A percentile compares a stretch with the other conserved stretches of the same genome.
Conservation (phyloP, 345 rosid species). For the Arabis alpina region DNA sequence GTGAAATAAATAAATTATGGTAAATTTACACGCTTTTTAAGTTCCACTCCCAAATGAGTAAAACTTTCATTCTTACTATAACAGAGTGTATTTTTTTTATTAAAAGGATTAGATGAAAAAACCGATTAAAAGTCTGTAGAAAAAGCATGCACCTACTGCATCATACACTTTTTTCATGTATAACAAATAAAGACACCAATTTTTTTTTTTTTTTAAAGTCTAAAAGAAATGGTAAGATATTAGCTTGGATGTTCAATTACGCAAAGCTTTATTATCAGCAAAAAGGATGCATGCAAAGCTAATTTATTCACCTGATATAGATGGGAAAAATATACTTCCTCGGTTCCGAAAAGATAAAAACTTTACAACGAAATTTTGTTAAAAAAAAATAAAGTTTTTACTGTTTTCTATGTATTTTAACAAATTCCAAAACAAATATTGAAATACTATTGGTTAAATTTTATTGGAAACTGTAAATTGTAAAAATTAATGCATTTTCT, state of each 20-base stretch:
- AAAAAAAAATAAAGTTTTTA: too few species aligned
- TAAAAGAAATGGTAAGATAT: too few species aligned
- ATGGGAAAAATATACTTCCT: not conserved
- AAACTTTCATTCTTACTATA: not conserved
- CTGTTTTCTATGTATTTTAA: too few species aligned
- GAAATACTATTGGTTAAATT: too few species aligned
- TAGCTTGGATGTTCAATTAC: not conserved
- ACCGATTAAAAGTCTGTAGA: not conserved
- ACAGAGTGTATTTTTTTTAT: not conserved
- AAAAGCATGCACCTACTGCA: not conserved
- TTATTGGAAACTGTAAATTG: too few species aligned
- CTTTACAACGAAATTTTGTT: too few species aligned
- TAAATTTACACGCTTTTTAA: slow-evolving; percentile 16
- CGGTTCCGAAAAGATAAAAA: too few species aligned
- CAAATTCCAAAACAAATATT: too few species aligned
- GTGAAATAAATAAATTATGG: slow-evolving; percentile 6
- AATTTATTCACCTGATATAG: not conserved
- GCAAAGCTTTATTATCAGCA: not conserved
- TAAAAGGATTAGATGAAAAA: not conserved
- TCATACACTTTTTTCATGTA: not conserved
- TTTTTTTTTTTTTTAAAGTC: too few species aligned
- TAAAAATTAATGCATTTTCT: too few species aligned
- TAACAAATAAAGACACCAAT: not conserved
- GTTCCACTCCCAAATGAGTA: slow-evolving; percentile 24
- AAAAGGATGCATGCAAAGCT: not conserved